phyloP scores from a whole-genome alignment of 1,284 basidiomycete genomes.

The Puccinia polysora region DNA sequence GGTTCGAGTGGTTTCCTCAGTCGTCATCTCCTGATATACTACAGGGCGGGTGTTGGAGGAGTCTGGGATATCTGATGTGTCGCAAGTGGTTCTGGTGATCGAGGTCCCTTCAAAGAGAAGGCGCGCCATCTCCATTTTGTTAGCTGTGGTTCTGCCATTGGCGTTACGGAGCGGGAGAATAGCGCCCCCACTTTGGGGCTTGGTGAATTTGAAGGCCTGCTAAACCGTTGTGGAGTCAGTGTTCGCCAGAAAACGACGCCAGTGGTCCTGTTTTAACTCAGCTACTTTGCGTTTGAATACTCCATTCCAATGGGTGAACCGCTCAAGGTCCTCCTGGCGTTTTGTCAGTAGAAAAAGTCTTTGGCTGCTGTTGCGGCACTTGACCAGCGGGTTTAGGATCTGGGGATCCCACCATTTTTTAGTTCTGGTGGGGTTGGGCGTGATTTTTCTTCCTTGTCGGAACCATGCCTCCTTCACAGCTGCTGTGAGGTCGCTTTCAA shows the following conservation, averaged over 20 bases:
- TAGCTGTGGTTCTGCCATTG: background rate
- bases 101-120: slow-evolving; percentile 15
- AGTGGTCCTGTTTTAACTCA: background rate
- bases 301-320: slow-evolving; percentile 3
- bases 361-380: background rate
- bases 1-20: background rate
- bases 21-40: background rate
- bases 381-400: slow-evolving; percentile 8
- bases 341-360: background rate
- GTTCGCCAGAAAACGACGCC: background rate
- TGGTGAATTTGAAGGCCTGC: slow-evolving; percentile 15
- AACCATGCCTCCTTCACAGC: background rate
- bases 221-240: background rate
- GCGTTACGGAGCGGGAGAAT: background rate
- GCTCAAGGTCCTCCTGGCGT: background rate
- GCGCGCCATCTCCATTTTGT: background rate
- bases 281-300: background rate
- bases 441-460: background rate
- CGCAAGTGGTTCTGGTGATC: background rate
- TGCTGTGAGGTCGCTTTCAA: background rate
- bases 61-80: background rate
- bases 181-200: background rate
- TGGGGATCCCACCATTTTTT: slow-evolving; percentile 22
- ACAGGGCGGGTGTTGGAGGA: no score
- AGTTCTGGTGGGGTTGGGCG: background rate